Evolutionary conservation across 495 filamentous ascomycete genomes (phyloP).

Genomic region (Penicillium simplicissimum): DNA sequence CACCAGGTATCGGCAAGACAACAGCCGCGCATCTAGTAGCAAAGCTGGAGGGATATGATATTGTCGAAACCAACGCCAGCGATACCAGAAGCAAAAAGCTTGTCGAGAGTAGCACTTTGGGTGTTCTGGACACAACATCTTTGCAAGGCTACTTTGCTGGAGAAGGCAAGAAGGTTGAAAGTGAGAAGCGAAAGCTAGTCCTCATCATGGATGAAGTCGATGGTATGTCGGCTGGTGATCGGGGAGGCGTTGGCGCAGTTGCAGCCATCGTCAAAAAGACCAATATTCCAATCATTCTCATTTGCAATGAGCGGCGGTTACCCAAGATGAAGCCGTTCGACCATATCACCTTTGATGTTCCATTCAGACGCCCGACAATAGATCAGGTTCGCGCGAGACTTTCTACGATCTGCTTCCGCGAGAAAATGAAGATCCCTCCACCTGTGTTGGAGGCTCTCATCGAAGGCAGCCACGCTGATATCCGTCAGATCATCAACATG

Average conservation of each 20-base stretch:
- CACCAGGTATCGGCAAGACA: slow-evolving; percentile 96
- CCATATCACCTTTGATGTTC: slow-evolving; percentile 74
- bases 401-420: slow-evolving; percentile 90
- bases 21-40: slow-evolving; percentile 95
- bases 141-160: slow-evolving; percentile 90
- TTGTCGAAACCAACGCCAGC: slow-evolving; percentile 93
- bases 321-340: slow-evolving; percentile 99
- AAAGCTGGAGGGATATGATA: slow-evolving; percentile 88
- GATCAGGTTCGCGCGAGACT: slow-evolving; percentile 87
- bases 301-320: slow-evolving; percentile 90
- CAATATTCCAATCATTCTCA: slow-evolving; percentile 90
- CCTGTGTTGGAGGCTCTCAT: slow-evolving; percentile 93
- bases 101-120: slow-evolving; percentile 81
- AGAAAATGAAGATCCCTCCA: slow-evolving; percentile 80
- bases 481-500: slow-evolving; percentile 99
- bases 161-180: slow-evolving; percentile 75
- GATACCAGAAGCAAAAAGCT: slow-evolving; percentile 98
- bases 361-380: slow-evolving; percentile 84
- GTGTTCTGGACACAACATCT: slow-evolving; percentile 91
- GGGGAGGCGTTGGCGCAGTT: slow-evolving; percentile 92
- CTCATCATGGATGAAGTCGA: slow-evolving; percentile 99
- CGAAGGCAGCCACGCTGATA: slow-evolving; percentile 91
- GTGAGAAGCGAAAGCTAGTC: slow-evolving; percentile 84
- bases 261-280: slow-evolving; percentile 94
- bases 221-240: slow-evolving; percentile 96